Conservation (phyloP, 805 yeast species). For the Saccharomycopsis fermentans region DNA sequence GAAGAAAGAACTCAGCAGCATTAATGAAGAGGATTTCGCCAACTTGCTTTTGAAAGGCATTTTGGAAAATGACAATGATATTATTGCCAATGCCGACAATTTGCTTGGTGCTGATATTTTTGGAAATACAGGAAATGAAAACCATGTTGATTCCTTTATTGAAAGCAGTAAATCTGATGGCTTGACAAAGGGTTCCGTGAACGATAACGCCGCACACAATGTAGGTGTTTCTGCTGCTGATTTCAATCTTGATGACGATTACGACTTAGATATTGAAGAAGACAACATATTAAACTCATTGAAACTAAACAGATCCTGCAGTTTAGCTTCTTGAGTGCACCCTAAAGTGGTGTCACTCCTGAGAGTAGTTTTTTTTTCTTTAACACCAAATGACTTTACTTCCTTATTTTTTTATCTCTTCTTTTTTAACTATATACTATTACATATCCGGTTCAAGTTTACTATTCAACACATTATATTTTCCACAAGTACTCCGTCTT, state of each 20-base stretch:
- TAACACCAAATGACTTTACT: too few species aligned
- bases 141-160: not conserved
- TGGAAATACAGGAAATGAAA: not conserved
- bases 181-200: not conserved
- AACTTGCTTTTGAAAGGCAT: not conserved
- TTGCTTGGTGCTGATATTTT: slow-evolving; percentile 1
- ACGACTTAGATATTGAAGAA: not conserved
- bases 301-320: not conserved
- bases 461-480: too few species aligned
- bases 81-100: not conserved
- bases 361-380: too few species aligned
- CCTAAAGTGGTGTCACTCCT: too few species aligned
- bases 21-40: not conserved
- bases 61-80: not conserved
- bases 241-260: not conserved
- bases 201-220: not conserved
- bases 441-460: too few species aligned
- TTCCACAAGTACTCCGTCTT: too few species aligned
- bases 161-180: not conserved
- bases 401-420: too few species aligned
- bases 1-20: not conserved
- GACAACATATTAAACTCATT: not conserved
- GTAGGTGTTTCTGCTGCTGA: not conserved
- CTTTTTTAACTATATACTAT: too few species aligned
- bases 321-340: not conserved